Percentiles rank a stretch among this genome's conserved stretches.
phyloP scores from a whole-genome alignment of 2,329 filamentous ascomycete species.

The Colletotrichum cereale region DNA sequence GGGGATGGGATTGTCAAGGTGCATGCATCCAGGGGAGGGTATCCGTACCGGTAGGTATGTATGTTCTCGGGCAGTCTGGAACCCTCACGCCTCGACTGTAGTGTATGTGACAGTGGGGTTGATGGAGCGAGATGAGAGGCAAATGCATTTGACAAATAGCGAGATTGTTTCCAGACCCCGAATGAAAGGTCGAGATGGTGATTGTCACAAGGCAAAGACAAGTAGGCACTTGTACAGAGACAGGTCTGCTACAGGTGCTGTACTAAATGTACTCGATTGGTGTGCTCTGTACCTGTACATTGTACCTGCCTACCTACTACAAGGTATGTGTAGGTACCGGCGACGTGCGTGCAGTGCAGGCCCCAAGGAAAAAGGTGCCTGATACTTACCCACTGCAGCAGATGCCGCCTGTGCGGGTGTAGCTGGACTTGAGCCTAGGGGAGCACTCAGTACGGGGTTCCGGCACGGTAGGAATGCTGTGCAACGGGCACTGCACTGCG shows the following conservation, averaged over 20 bases:
- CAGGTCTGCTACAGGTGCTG: too few relatives aligned
- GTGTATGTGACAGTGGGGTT: background rate
- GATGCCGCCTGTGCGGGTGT: background rate
- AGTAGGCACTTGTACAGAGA: background rate
- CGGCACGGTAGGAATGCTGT: too few relatives aligned
- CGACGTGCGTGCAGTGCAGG: background rate
- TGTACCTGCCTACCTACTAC: background rate
- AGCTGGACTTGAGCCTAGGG: background rate
- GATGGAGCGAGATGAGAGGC: background rate
- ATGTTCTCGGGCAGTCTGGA: too few relatives aligned
- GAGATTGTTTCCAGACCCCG: background rate
- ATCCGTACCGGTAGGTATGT: too few relatives aligned
- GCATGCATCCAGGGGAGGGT: constrained; percentile 1
- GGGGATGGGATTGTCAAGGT: constrained; percentile 8
- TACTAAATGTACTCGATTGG: too few relatives aligned
- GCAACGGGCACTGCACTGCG: too few relatives aligned
- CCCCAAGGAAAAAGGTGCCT: background rate
- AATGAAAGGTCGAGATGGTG: background rate
- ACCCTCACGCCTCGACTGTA: too few relatives aligned
- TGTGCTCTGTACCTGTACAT: too few relatives aligned
- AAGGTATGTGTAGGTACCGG: too few relatives aligned
- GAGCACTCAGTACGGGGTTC: too few relatives aligned
- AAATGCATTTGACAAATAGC: background rate
- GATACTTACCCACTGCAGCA: background rate
- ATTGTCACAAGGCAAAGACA: background rate